Base-by-base conservation (phyloP, 2,329 filamentous ascomycete species). In the Diaporthe aspalathi region DNA sequence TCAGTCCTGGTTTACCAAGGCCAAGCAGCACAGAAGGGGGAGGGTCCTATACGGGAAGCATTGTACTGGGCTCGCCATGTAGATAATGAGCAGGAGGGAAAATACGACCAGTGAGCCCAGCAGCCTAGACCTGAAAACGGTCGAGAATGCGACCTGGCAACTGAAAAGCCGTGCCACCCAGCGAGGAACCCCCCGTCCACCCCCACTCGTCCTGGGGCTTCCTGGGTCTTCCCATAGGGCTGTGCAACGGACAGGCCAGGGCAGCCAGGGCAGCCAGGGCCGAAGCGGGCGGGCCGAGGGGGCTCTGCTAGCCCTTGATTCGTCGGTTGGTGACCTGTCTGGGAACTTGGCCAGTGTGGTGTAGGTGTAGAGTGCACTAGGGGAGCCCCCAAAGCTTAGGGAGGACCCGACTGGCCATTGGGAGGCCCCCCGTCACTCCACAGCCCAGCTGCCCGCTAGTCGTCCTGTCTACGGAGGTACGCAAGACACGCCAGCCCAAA, bases 241-340 rank as follows among this genome's bases (percentile, higher is more conserved):
- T 68, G 67, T 68, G 67, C 67, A 68, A 60, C 56, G 17, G 20
- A 60, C 53, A 50, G 60, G 43, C 54, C 35, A 60, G 54, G 35
- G n/a, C 35, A 9, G 35, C 52, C 22, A 47, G 56, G 56, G 40
- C 56, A 47, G 57, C 35, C n/a, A 60, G 35, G 56, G 45, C 38
- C 43, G 38, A 60, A 50, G 40, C 67, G 67, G 67, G 67, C 67
- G 67, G 67, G 67, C 67, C 67, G 67, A 68, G 53, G 45, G 65
- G 67, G 53, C 27, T 29, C 17, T 27, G 27, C 2, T n/a, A 11
- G 16, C 38, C 22, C 29, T 68, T 68, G 50, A 68, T 47, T 57
- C 66, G 52, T 43, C 50, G 16, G 20, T n/a, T 5, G 5, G 32
- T 32, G 32, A 32, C 32, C 32, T 32, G 8, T n/a, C n/a, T n/a